phyloP scores from a whole-genome alignment of 257 asterid genomes.

The Handroanthus guayacan region DNA sequence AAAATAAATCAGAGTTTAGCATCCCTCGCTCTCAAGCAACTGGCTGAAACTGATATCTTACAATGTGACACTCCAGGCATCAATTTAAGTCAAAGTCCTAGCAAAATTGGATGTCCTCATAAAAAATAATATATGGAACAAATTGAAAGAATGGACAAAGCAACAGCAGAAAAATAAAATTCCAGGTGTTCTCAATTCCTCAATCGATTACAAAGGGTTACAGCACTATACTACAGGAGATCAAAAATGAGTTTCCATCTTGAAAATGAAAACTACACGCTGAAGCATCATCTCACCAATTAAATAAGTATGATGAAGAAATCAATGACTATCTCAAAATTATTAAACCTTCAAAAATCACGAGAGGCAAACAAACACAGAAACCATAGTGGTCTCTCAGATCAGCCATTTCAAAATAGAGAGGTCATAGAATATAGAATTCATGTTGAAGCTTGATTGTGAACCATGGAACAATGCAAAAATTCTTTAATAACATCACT shows the following conservation, averaged over 20 bases:
- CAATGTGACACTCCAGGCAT: background rate
- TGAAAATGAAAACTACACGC: background rate
- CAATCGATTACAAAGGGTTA: background rate
- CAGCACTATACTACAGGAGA: background rate
- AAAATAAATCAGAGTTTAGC: slow-evolving; percentile 4
- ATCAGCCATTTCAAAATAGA: background rate
- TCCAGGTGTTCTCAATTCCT: background rate
- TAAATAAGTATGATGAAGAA: background rate
- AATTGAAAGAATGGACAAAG: background rate
- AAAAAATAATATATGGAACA: background rate
- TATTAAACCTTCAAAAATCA: slow-evolving; percentile 1
- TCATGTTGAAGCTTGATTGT: slow-evolving; percentile 13
- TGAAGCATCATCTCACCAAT: slow-evolving; percentile 12
- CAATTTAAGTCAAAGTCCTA: background rate
- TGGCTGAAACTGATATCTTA: background rate
- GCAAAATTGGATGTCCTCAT: slow-evolving; percentile 4
- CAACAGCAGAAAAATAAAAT: background rate
- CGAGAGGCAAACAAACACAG: background rate
- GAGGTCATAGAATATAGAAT: slow-evolving; percentile 15
- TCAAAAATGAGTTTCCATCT: slow-evolving; percentile 6
- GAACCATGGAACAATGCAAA: background rate
- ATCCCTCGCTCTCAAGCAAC: slow-evolving; percentile 11
- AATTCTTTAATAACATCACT: background rate
- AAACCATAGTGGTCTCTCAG: background rate
- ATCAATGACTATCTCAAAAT: slow-evolving; percentile 18